Percentiles rank a stretch among this genome's conserved stretches.
phyloP scores from a whole-genome alignment of 1,139 yeast genomes.

The Saccharomycopsis hybrid region DNA sequence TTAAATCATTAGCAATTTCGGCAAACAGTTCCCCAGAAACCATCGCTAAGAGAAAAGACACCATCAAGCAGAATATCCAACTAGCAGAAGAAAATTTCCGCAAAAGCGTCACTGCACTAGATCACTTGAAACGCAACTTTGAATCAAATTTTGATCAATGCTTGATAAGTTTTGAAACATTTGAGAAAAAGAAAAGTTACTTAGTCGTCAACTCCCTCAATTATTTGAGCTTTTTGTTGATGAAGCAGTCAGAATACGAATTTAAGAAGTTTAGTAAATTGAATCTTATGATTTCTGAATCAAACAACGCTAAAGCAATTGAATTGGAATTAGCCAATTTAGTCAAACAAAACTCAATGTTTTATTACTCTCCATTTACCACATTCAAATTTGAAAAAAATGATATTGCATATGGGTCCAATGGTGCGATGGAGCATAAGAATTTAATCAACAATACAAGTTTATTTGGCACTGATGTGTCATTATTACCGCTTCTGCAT shows the following conservation, averaged over 20 bases:
- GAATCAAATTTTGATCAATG: constrained; percentile 12
- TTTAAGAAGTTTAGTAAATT: constrained; percentile 15
- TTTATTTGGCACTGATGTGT: constrained; percentile 20
- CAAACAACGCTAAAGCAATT: constrained; percentile 14
- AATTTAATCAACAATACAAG: constrained; percentile 1
- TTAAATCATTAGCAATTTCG: constrained; percentile 16
- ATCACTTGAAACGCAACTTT: constrained; percentile 7
- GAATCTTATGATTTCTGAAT: constrained; percentile 13
- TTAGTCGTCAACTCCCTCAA: constrained; percentile 17
- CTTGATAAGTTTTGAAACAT: constrained; percentile 11
- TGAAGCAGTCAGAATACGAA: constrained; percentile 21
- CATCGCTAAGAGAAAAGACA: constrained; percentile 11
- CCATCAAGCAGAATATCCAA: constrained; percentile 2
- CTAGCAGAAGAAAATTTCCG: constrained; percentile 13
- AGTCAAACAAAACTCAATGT: constrained; percentile 9
- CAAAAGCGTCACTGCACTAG: constrained; percentile 2
- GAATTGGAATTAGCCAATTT: constrained; percentile 13
- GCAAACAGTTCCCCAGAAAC: constrained; percentile 14
- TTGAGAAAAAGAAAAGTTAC: constrained; percentile 9
- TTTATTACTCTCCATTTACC: constrained; percentile 16
- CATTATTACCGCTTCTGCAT: constrained; percentile 15
- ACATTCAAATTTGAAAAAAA: constrained; percentile 15
- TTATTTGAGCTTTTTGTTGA: constrained; percentile 20
- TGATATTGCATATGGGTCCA: constrained; percentile 1
- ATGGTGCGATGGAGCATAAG: background rate